Base-by-base conservation (phyloP, 2,329 filamentous ascomycete genomes). In the Botrytis porri region DNA sequence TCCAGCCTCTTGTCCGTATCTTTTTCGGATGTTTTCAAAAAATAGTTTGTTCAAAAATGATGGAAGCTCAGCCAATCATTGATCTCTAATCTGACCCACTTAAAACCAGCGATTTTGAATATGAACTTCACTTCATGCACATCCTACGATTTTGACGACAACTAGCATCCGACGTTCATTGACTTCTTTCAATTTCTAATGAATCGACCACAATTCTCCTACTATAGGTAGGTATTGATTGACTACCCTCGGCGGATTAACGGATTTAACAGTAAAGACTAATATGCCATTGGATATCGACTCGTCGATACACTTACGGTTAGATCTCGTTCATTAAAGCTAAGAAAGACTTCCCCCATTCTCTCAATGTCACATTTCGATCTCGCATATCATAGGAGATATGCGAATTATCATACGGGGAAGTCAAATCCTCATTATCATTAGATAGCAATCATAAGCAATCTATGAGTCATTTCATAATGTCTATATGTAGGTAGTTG, bases 401-500 rank as follows among this genome's bases (percentile, higher is more conserved):
- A 51, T 51, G 12, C 8, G 32, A 25, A 16, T 25, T 51, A 51
- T 51, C 63, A 66, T 39, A 14, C 37, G 10, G 29, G n/a, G 25
- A 45, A 51, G 43, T 66, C 8, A 12, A 66, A 35, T 51, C 43
- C 25, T 66, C 45, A 51, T 16, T 51, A 18, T 51, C 9, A 29
- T 29, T 39, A 37, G 45, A 51, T 51, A 39, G 32, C 43, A 20
- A 51, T 22, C 43, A 51, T 25, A 12, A 51, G 8, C 63, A 51
- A 66, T 51, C 43, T 14, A 51, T 66, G 63, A 66, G 43, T 66
- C 63, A 66, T 66, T 51, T 66, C 22, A 18, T 29, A 18, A 20
- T 37, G 63, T 51, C 63, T 18, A n/a, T 25, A 62, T 29, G 14
- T n/a, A 64, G 57, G 41, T 22, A 66, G 60, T 16, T 8, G 12